phyloP scores from a whole-genome alignment of 371 early-diverging fungal genomes.

The Actinomucor elegans region DNA sequence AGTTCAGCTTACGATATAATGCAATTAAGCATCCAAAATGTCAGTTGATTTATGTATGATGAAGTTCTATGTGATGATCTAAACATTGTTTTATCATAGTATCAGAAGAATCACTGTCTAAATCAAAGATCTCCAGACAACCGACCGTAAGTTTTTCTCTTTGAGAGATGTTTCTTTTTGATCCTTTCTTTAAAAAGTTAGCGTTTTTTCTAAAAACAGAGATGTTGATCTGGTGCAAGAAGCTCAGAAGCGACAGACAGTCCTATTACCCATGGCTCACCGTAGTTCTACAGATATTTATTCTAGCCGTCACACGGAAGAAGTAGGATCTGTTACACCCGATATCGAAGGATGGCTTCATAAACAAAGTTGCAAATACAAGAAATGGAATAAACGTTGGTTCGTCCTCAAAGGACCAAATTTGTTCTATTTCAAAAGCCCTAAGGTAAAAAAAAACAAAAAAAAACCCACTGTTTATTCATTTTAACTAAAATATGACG shows the following conservation, averaged over 20 bases:
- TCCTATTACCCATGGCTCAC: constrained; percentile 15
- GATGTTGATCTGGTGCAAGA: not conserved
- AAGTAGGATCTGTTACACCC: constrained; percentile 38
- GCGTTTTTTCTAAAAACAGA: not conserved
- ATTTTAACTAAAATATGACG: not conserved
- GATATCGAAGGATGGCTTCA: constrained; percentile 69
- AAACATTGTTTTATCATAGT: no score
- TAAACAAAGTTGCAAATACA: constrained; percentile 66
- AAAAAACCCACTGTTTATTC: not conserved
- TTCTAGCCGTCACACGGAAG: constrained; percentile 10
- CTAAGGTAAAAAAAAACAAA: constrained; percentile 36
- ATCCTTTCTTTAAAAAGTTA: no score
- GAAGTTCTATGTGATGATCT: no score
- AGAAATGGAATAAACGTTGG: constrained; percentile 71
- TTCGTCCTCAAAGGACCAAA: constrained; percentile 66
- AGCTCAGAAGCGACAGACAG: constrained; percentile 1
- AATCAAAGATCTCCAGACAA: no score
- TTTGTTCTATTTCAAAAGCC: constrained; percentile 65
- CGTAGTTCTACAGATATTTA: constrained; percentile 29
- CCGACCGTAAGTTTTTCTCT: no score
- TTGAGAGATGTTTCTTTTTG: no score
- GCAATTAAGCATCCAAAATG: not conserved
- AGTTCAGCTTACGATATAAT: constrained; percentile 14
- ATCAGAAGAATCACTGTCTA: no score
- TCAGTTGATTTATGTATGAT: no score